These are phyloP conservation scores for Prunus fruticosa DNA, from an alignment of 306 rosid genomes.

Conservation along the genomic window DNA sequence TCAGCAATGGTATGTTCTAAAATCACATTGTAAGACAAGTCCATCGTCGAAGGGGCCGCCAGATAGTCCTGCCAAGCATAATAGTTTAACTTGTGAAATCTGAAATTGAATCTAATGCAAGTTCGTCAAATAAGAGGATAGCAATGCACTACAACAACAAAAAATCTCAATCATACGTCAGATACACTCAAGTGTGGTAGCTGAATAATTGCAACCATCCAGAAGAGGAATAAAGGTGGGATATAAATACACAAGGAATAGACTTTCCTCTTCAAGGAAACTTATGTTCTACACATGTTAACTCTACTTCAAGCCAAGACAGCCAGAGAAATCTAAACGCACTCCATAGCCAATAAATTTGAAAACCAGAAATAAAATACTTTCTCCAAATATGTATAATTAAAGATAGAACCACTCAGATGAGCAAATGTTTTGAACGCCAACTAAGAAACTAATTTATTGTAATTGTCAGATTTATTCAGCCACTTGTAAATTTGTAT, in stretches of 20 bases:
- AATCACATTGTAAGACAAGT: constrained; percentile 88
- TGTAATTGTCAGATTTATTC: background rate
- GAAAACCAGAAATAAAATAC: background rate
- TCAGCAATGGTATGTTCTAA: constrained; percentile 96
- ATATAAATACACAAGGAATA: background rate
- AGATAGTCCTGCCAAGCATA: constrained; percentile 79
- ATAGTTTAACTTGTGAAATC: constrained; percentile 27
- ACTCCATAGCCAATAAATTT: background rate
- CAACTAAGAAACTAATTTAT: background rate
- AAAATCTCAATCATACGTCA: constrained; percentile 24
- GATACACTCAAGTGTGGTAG: background rate
- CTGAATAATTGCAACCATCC: constrained; percentile 3
- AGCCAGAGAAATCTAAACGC: background rate
- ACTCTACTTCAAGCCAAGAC: constrained; percentile 13
- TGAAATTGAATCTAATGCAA: constrained; percentile 12
- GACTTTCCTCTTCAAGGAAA: background rate
- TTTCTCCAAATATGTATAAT: background rate
- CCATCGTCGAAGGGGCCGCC: constrained; percentile 75
- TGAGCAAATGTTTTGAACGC: background rate
- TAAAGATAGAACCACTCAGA: background rate
- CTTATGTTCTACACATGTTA: background rate
- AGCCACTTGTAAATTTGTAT: background rate
- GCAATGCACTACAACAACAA: background rate
- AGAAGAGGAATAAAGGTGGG: background rate
- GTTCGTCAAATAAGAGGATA: constrained; percentile 11